phyloP scores from a whole-genome alignment of 1,284 basidiomycete species.

The Vanrija sp. region DNA sequence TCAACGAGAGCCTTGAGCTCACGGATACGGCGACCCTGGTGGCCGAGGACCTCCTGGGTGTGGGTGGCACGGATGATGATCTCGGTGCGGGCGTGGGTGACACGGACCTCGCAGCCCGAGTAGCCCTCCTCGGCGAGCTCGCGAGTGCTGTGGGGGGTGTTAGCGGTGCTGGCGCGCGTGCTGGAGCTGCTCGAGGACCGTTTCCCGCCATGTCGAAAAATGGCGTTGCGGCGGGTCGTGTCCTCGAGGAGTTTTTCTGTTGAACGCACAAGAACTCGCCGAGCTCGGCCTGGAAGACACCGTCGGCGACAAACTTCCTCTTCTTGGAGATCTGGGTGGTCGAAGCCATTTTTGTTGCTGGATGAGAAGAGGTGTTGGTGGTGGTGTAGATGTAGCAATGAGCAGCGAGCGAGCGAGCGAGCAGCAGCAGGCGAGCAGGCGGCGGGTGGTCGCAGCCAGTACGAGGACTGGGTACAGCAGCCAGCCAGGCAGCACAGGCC shows the following conservation, averaged over 20 bases:
- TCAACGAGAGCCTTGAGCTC: constrained; percentile 98
- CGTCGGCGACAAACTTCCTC: constrained; percentile 95
- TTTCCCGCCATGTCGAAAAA: not conserved
- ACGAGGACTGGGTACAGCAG: not conserved
- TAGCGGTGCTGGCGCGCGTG: not conserved
- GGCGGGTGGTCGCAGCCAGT: not conserved
- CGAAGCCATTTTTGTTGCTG: constrained; percentile 38
- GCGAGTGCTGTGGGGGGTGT: constrained; percentile 61
- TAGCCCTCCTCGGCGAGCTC: constrained; percentile 99
- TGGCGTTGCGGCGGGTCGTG: not conserved
- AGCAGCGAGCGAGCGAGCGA: not conserved
- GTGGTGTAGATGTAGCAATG: not conserved
- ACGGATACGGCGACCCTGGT: constrained; percentile 98
- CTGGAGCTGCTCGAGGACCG: not conserved
- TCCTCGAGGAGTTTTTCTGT: not conserved
- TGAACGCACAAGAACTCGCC: constrained; percentile 79
- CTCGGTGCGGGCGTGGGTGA: constrained; percentile 99
- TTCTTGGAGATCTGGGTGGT: constrained; percentile 87
- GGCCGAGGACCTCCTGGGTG: constrained; percentile 99
- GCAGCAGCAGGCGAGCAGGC: not conserved
- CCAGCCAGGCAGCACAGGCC: too few relatives aligned
- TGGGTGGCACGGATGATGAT: constrained; percentile 99
- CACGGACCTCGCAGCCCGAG: constrained; percentile 99
- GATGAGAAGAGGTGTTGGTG: constrained; percentile 3
- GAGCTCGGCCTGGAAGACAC: constrained; percentile 97